Evolutionary conservation across 2,329 filamentous ascomycete species (phyloP).

Genomic region (Diaporthe eres): DNA sequence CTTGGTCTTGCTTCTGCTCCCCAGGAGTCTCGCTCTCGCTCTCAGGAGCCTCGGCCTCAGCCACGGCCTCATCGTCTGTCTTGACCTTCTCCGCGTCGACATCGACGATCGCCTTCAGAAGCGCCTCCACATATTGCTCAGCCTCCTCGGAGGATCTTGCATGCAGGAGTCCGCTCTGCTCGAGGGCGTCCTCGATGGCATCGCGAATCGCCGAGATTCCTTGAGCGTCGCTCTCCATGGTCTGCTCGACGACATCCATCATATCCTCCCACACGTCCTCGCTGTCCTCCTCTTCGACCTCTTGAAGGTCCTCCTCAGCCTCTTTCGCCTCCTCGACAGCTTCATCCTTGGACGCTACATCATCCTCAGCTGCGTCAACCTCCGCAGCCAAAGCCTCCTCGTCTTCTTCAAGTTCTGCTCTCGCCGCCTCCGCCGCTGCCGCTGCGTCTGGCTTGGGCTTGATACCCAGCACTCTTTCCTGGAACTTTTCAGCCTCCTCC

Average conservation of each 20-base stretch:
- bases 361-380: slow-evolving; percentile 48
- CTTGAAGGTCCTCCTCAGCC: slow-evolving; percentile 32
- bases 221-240: slow-evolving; percentile 69
- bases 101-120: slow-evolving; percentile 62
- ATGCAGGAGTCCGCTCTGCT: slow-evolving; percentile 66
- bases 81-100: slow-evolving; percentile 38
- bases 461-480: slow-evolving; percentile 72
- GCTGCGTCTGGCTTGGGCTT: slow-evolving; percentile 49
- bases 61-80: slow-evolving; percentile 43
- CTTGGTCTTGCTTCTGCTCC: neutral
- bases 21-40: slow-evolving; percentile 10
- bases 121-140: slow-evolving; percentile 62
- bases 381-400: slow-evolving; percentile 44
- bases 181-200: slow-evolving; percentile 68
- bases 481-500: slow-evolving; percentile 76
- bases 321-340: slow-evolving; percentile 44
- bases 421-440: slow-evolving; percentile 26
- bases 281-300: slow-evolving; percentile 47
- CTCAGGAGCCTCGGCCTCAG: slow-evolving; percentile 20
- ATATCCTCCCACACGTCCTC: slow-evolving; percentile 67
- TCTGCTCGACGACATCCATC: slow-evolving; percentile 68
- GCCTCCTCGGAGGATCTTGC: slow-evolving; percentile 61
- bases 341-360: slow-evolving; percentile 45
- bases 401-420: slow-evolving; percentile 12
- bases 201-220: slow-evolving; percentile 67